These are phyloP conservation scores for Saturnispora sanitii DNA, from an alignment of 805 yeast species.

Conservation along the genomic window DNA sequence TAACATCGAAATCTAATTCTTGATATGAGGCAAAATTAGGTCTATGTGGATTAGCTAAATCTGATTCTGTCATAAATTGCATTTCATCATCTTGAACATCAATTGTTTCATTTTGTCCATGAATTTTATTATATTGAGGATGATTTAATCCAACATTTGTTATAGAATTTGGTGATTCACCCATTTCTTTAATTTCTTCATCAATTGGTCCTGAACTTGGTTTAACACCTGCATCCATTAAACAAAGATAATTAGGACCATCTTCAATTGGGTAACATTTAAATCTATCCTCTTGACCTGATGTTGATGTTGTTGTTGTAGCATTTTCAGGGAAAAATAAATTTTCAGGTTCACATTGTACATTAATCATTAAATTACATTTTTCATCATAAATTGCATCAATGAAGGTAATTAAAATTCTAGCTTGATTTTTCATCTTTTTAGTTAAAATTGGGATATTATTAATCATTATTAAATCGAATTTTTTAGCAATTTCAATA, in stretches of 20 bases:
- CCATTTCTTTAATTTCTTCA: constrained; percentile 33
- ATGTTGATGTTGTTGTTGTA: neutral
- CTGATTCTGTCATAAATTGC: constrained; percentile 55
- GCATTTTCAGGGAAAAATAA: constrained; percentile 46
- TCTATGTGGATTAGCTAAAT: constrained; percentile 52
- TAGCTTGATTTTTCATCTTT: constrained; percentile 55
- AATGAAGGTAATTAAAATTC: constrained; percentile 53
- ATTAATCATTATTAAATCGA: constrained; percentile 46
- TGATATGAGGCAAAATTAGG: constrained; percentile 61
- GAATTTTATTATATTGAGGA: constrained; percentile 4
- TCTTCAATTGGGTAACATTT: constrained; percentile 14
- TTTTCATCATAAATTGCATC: constrained; percentile 64
- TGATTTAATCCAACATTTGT: constrained; percentile 4
- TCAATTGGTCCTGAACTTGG: constrained; percentile 36
- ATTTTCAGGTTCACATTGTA: constrained; percentile 39
- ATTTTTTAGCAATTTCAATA: constrained; percentile 54
- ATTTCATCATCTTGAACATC: constrained; percentile 50
- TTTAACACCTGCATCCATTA: constrained; percentile 6
- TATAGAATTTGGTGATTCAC: constrained; percentile 2
- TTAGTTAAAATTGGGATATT: constrained; percentile 50
- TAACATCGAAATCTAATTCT: constrained; percentile 30
- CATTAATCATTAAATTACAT: constrained; percentile 47
- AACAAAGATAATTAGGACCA: constrained; percentile 9
- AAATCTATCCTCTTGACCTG: constrained; percentile 8
- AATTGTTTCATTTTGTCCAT: constrained; percentile 1